phyloP scores from a whole-genome alignment of 2,329 filamentous ascomycete genomes.

The Colletotrichum sp. region DNA sequence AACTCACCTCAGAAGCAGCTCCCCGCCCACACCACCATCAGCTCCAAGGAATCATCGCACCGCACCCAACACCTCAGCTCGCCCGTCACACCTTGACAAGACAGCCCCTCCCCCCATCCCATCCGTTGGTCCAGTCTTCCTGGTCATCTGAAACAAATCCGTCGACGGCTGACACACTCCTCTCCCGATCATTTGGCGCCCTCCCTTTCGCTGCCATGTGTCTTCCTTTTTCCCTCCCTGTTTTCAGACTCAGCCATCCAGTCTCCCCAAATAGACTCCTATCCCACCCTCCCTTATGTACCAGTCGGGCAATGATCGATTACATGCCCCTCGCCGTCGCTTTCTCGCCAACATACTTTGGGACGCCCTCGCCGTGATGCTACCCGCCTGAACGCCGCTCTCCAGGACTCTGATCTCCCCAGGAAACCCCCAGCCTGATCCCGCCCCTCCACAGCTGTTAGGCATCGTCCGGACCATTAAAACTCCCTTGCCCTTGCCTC shows the following conservation, averaged over 20 bases:
- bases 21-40: neutral
- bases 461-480: neutral
- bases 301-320: neutral
- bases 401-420: neutral
- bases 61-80: neutral
- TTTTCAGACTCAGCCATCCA: neutral
- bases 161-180: conserved; percentile 18
- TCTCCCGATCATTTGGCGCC: neutral
- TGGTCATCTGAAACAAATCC: conserved; percentile 22
- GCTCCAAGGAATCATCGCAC: neutral
- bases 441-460: neutral
- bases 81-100: neutral
- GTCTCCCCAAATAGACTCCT: neutral
- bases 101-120: neutral
- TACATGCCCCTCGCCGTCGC: neutral
- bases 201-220: neutral
- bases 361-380: neutral
- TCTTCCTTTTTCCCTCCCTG: neutral
- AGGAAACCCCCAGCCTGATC: neutral
- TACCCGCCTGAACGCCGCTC: neutral
- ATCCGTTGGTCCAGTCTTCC: conserved; percentile 2
- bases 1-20: neutral
- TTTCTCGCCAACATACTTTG: neutral
- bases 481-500: neutral
- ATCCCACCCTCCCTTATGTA: neutral